A percentile compares a stretch with the other conserved stretches of the same genome.
phyloP scores from a whole-genome alignment of 192 early-diverging fungal species.

The Rhizophagus clarus region DNA sequence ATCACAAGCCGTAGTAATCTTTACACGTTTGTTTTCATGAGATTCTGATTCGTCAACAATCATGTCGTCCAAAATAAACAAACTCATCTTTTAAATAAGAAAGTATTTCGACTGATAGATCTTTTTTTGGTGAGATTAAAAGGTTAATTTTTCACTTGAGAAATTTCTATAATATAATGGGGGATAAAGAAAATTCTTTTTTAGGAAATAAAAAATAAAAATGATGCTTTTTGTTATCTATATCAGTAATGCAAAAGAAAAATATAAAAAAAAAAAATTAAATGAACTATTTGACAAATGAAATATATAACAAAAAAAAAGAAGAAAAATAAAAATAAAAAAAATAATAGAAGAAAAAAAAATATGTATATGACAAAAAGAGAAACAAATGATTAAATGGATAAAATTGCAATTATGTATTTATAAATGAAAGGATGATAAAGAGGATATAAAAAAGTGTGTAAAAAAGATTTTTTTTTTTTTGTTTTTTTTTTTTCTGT shows the following conservation, averaged over 20 bases:
- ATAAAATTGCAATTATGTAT: background rate
- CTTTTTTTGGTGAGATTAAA: background rate
- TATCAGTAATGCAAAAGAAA: background rate
- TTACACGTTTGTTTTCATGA: slow-evolving; percentile 42
- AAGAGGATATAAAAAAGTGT: too few relatives aligned
- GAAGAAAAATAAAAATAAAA: background rate
- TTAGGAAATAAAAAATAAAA: background rate
- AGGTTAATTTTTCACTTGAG: background rate
- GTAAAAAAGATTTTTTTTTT: too few relatives aligned
- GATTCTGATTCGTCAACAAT: slow-evolving; percentile 30
- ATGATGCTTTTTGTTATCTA: background rate
- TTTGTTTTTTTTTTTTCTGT: background rate
- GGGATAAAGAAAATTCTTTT: background rate
- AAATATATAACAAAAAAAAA: background rate
- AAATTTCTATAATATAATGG: background rate
- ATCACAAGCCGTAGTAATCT: slow-evolving; percentile 47
- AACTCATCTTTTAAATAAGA: background rate
- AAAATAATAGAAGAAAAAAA: background rate
- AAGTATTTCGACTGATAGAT: too few relatives aligned
- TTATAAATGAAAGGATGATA: background rate
- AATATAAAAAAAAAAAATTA: background rate
- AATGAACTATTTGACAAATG: background rate
- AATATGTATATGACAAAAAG: background rate
- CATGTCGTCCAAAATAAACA: slow-evolving; percentile 31
- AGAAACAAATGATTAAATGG: too few relatives aligned